phyloP scores from a whole-genome alignment of 495 filamentous ascomycete species.

The Astrothelium subdiscretum region DNA sequence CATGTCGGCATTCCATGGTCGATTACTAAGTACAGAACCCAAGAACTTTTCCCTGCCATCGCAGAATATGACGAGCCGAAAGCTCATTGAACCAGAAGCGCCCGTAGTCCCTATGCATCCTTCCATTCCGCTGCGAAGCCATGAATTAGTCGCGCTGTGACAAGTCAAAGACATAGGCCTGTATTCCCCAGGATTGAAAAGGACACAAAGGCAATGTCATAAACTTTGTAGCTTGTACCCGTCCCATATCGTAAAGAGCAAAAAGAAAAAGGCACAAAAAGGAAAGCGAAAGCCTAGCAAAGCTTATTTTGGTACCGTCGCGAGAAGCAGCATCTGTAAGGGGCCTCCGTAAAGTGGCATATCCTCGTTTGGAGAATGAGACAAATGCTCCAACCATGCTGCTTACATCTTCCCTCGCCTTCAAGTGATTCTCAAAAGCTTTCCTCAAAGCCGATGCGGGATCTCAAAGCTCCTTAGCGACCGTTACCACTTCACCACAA shows the following conservation, averaged over 20 bases:
- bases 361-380: too few species aligned
- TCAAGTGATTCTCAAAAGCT: too few species aligned
- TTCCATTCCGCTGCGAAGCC: background rate
- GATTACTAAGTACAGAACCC: background rate
- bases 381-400: too few species aligned
- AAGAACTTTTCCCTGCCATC: background rate
- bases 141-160: background rate
- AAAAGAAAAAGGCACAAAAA: too few species aligned
- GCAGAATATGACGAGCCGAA: background rate
- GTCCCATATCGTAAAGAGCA: background rate
- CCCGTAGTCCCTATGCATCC: background rate
- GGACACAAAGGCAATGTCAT: background rate
- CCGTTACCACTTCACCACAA: background rate
- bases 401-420: too few species aligned
- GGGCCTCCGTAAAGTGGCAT: too few species aligned
- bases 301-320: too few species aligned
- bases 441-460: too few species aligned
- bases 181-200: background rate
- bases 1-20: background rate
- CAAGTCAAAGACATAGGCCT: background rate
- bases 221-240: background rate
- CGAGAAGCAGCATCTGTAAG: too few species aligned
- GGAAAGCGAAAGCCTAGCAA: too few species aligned
- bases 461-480: too few species aligned
- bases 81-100: background rate